Conservation (phyloP, 1,284 basidiomycete species). For the Sphagnurus paluster region DNA sequence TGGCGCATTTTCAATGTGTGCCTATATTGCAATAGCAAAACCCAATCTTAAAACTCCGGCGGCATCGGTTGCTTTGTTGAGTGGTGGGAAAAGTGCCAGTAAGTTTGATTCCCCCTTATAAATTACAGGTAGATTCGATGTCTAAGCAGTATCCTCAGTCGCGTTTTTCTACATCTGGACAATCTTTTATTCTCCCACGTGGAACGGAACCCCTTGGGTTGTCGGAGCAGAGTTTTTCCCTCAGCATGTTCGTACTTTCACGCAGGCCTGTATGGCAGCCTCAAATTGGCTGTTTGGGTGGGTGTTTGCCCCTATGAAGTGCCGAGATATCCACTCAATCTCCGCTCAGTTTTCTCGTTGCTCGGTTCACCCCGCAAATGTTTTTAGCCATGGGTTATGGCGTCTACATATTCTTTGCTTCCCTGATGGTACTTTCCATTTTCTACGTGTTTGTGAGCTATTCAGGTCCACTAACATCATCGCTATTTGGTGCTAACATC, state of each 20-base stretch:
- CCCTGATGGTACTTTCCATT: conserved; percentile 33
- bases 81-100: conserved; percentile 31
- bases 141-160: conserved; percentile 14
- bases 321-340: background rate
- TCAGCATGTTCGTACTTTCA: conserved; percentile 36
- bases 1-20: conserved; percentile 41
- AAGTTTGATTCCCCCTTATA: conserved; percentile 5
- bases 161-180: conserved; percentile 39
- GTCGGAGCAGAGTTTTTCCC: conserved; percentile 36
- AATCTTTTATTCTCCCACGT: conserved; percentile 35
- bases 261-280: conserved; percentile 34
- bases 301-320: conserved; percentile 3
- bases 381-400: conserved; percentile 35
- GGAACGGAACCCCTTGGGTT: conserved; percentile 37
- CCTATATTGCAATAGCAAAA: conserved; percentile 34
- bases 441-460: conserved; percentile 30
- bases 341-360: conserved; percentile 28
- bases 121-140: background rate
- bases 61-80: conserved; percentile 18
- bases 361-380: conserved; percentile 37
- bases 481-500: background rate
- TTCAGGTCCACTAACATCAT: background rate
- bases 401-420: conserved; percentile 38
- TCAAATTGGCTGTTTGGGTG: conserved; percentile 32
- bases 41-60: conserved; percentile 16